Conservation (phyloP, 495 filamentous ascomycete species). For the Daldinia concentrica region DNA sequence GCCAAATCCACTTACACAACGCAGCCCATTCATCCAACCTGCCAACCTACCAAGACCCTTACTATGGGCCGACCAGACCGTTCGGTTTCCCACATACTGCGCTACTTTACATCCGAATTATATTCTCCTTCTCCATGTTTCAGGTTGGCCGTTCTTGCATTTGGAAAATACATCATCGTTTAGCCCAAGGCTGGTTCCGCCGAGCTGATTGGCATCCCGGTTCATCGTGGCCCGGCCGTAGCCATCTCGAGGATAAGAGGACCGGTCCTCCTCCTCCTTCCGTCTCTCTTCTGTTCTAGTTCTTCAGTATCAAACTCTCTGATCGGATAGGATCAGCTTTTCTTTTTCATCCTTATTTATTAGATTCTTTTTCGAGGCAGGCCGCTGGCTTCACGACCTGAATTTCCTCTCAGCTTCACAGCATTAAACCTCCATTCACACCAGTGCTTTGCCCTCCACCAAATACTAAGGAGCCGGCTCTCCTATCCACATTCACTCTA, state of each 20-base stretch:
- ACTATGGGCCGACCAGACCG: conserved; percentile 27
- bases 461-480: conserved; percentile 40
- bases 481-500: conserved; percentile 36
- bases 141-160: conserved; percentile 45
- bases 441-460: conserved; percentile 18
- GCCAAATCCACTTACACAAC: conserved; percentile 26
- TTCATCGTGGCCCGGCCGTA: conserved; percentile 34
- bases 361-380: conserved; percentile 42
- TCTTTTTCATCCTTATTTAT: conserved; percentile 40
- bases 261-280: conserved; percentile 41
- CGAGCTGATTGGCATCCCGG: conserved; percentile 47
- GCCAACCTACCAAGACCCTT: not conserved
- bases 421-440: conserved; percentile 31
- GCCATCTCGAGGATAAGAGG: conserved; percentile 48
- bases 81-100: conserved; percentile 28
- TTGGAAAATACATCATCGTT: conserved; percentile 44
- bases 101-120: conserved; percentile 34
- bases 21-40: not conserved
- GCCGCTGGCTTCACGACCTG: conserved; percentile 31
- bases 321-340: conserved; percentile 44
- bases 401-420: conserved; percentile 41
- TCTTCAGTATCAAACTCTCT: conserved; percentile 49
- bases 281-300: conserved; percentile 36
- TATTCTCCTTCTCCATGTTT: conserved; percentile 45
- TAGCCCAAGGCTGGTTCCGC: conserved; percentile 33